These are phyloP conservation scores for Apiospora arundinis DNA, from an alignment of 2,329 filamentous ascomycete genomes.

Conservation along the genomic window DNA sequence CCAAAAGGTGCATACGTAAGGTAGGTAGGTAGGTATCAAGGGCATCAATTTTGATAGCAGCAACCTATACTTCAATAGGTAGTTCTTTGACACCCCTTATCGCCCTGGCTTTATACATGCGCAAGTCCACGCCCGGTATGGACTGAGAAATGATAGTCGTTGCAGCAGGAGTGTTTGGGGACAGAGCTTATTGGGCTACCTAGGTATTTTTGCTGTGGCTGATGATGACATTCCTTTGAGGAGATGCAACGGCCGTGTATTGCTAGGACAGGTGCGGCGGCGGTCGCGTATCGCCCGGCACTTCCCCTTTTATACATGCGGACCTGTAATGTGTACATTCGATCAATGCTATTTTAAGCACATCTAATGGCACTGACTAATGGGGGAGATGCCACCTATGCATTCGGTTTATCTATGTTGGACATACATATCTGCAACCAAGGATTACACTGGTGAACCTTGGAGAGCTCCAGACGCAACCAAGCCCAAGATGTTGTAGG, in stretches of 20 bases:
- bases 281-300: not conserved
- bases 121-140: not conserved
- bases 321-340: too few relatives aligned
- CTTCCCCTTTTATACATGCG: not conserved
- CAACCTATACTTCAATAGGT: too few relatives aligned
- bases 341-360: too few relatives aligned
- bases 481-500: constrained; percentile 11
- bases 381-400: not conserved
- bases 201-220: not conserved
- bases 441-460: not conserved
- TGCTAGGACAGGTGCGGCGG: not conserved
- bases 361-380: not conserved
- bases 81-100: too few relatives aligned
- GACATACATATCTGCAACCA: not conserved
- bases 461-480: not conserved
- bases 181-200: not conserved
- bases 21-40: too few relatives aligned
- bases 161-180: constrained; percentile 13
- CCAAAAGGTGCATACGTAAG: too few relatives aligned
- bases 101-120: not conserved
- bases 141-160: not conserved
- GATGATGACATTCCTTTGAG: not conserved
- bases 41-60: too few relatives aligned
- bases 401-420: too few relatives aligned
- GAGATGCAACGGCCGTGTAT: not conserved